A percentile compares a stretch with the other conserved stretches of the same genome.
Conservation (phyloP, 1,284 basidiomycete species). For the Fomitopsis schrenkii region DNA sequence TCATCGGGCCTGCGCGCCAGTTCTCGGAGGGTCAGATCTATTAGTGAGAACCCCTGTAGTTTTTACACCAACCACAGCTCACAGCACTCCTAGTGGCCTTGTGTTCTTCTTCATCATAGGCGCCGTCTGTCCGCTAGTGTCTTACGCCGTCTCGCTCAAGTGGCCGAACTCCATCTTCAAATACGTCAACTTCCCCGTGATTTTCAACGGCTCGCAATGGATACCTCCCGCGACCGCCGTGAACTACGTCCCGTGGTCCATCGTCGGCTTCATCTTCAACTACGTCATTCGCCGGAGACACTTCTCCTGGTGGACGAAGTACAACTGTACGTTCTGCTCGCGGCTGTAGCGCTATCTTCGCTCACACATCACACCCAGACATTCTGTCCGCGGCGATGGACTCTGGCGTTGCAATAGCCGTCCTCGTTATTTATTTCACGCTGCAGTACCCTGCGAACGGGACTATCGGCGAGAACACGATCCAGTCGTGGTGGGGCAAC, state of each 20-base stretch:
- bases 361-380: slow-evolving; percentile 24
- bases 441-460: slow-evolving; percentile 43
- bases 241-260: slow-evolving; percentile 39
- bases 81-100: slow-evolving; percentile 34
- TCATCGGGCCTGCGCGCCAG: slow-evolving; percentile 36
- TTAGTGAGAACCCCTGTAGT: slow-evolving; percentile 17
- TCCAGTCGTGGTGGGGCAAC: slow-evolving; percentile 41
- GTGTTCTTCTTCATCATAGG: slow-evolving; percentile 47
- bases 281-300: slow-evolving; percentile 37
- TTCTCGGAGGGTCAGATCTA: slow-evolving; percentile 39
- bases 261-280: slow-evolving; percentile 41
- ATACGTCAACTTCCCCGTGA: slow-evolving; percentile 69
- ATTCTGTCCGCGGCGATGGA: slow-evolving; percentile 49
- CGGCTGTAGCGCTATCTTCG: too few relatives aligned
- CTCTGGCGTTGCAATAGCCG: slow-evolving; percentile 40
- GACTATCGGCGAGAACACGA: slow-evolving; percentile 33
- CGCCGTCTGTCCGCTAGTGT: slow-evolving; percentile 34
- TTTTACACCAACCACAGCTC: background rate
- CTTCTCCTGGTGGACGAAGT: slow-evolving; percentile 43
- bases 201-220: slow-evolving; percentile 30
- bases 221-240: slow-evolving; percentile 41
- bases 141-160: slow-evolving; percentile 30
- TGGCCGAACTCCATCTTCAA: slow-evolving; percentile 54
- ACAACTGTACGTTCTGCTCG: slow-evolving; percentile 36
- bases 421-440: slow-evolving; percentile 45